Percentiles rank a stretch among this genome's conserved stretches.
phyloP scores from a whole-genome alignment of 805 yeast species.

The Millerozyma miso region DNA sequence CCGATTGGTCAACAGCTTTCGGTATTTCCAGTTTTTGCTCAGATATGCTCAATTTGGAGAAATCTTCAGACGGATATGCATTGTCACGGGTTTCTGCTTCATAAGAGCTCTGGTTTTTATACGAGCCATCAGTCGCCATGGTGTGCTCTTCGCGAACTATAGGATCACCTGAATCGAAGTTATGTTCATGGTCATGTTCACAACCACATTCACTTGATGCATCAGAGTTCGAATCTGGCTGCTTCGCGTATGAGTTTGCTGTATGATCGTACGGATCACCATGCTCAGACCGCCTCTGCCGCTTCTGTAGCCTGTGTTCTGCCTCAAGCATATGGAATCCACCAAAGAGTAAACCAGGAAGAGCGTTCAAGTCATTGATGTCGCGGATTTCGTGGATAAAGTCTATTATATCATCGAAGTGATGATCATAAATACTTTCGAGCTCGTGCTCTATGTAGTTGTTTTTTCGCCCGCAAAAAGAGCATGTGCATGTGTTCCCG shows the following conservation, averaged over 20 bases:
- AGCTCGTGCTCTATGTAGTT: conserved; percentile 71
- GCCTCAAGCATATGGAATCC: conserved; percentile 34
- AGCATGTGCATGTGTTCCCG: conserved; percentile 53
- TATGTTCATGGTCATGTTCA: not conserved
- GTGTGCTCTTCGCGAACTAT: not conserved
- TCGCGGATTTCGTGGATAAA: conserved; percentile 36
- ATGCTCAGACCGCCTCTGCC: conserved; percentile 9
- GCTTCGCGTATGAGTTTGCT: not conserved
- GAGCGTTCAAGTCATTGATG: conserved; percentile 31
- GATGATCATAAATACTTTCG: conserved; percentile 65
- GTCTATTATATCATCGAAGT: conserved; percentile 47
- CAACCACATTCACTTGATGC: not conserved
- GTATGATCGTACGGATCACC: not conserved
- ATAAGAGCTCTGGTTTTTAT: too few species aligned
- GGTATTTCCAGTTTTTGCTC: not conserved
- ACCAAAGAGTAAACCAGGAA: conserved; percentile 33
- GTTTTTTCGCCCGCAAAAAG: conserved; percentile 73
- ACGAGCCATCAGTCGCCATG: too few species aligned
- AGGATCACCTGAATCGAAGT: not conserved
- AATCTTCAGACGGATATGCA: not conserved
- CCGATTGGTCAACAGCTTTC: not conserved
- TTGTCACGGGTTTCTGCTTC: not conserved
- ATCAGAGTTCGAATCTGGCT: not conserved
- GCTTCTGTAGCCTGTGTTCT: conserved; percentile 26
- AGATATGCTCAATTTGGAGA: not conserved